Evolutionary conservation across 257 asterid genomes (phyloP).

Genomic region (Penstemon newberryi): DNA sequence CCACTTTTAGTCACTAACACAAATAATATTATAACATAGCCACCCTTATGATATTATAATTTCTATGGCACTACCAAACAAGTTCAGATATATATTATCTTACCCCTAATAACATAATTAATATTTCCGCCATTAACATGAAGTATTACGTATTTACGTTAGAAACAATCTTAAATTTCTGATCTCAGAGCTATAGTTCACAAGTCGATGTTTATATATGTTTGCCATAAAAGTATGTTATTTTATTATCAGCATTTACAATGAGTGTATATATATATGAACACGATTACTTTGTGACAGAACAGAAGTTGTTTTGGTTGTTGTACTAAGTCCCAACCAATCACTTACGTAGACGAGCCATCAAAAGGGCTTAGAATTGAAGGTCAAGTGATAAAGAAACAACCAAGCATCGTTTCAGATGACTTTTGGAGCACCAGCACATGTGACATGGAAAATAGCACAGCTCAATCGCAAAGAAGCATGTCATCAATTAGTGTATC

Average conservation of each 20-base stretch:
- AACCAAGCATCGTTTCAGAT: slow-evolving; percentile 46
- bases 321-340: slow-evolving; percentile 59
- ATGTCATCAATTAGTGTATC: slow-evolving; percentile 62
- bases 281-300: slow-evolving; percentile 48
- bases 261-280: slow-evolving; percentile 49
- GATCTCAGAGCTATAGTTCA: too few species aligned
- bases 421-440: slow-evolving; percentile 89
- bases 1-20: too few species aligned
- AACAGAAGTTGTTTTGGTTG: slow-evolving; percentile 80
- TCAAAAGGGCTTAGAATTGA: slow-evolving; percentile 69
- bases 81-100: too few species aligned
- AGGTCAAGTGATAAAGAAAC: slow-evolving; percentile 58
- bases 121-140: not conserved
- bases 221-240: not conserved
- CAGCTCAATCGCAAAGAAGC: slow-evolving; percentile 72
- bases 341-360: slow-evolving; percentile 68
- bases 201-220: too few species aligned
- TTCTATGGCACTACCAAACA: too few species aligned
- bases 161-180: too few species aligned
- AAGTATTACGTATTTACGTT: not conserved
- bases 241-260: slow-evolving; percentile 29
- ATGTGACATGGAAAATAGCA: slow-evolving; percentile 54
- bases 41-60: too few species aligned
- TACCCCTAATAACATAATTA: not conserved
- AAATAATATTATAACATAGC: too few species aligned